phyloP scores from a whole-genome alignment of 2,329 filamentous ascomycete species.

The Alternaria sp. region DNA sequence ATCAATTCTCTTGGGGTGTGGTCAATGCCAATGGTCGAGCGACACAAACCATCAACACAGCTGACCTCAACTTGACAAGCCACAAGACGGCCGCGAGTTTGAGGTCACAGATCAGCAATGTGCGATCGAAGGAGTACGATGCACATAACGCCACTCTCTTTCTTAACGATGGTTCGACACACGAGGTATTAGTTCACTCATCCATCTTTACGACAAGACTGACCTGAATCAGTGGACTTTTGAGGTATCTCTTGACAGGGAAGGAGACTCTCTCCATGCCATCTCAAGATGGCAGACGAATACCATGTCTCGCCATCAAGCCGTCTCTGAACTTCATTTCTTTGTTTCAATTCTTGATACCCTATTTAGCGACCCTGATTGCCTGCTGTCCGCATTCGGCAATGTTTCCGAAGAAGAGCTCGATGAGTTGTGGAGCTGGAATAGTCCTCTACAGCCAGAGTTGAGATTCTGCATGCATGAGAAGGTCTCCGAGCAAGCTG shows the following conservation, averaged over 20 bases:
- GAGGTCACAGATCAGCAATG: slow-evolving; percentile 20
- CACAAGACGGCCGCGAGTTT: slow-evolving; percentile 25
- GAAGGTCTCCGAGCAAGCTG: slow-evolving; percentile 53
- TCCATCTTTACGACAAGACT: background rate
- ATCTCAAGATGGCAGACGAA: slow-evolving; percentile 54
- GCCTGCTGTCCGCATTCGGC: slow-evolving; percentile 25
- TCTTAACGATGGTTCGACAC: slow-evolving; percentile 40
- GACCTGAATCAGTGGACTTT: slow-evolving; percentile 39
- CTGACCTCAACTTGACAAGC: slow-evolving; percentile 27
- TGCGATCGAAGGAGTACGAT: slow-evolving; percentile 23
- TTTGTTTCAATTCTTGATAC: slow-evolving; percentile 48
- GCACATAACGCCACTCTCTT: slow-evolving; percentile 24
- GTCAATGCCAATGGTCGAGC: slow-evolving; percentile 9
- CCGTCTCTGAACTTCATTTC: slow-evolving; percentile 54
- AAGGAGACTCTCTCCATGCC: slow-evolving; percentile 42
- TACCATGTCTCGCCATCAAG: slow-evolving; percentile 55
- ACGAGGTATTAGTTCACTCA: slow-evolving; percentile 32
- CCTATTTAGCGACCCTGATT: slow-evolving; percentile 45
- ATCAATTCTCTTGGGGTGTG: slow-evolving; percentile 40
- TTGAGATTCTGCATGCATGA: slow-evolving; percentile 59
- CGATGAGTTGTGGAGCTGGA: slow-evolving; percentile 59
- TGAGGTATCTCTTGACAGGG: slow-evolving; percentile 35
- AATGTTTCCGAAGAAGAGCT: slow-evolving; percentile 50
- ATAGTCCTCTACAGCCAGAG: slow-evolving; percentile 54
- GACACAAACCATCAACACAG: slow-evolving; percentile 27